Conservation (phyloP, 2,329 filamentous ascomycete species). For the Penicillium freii region DNA sequence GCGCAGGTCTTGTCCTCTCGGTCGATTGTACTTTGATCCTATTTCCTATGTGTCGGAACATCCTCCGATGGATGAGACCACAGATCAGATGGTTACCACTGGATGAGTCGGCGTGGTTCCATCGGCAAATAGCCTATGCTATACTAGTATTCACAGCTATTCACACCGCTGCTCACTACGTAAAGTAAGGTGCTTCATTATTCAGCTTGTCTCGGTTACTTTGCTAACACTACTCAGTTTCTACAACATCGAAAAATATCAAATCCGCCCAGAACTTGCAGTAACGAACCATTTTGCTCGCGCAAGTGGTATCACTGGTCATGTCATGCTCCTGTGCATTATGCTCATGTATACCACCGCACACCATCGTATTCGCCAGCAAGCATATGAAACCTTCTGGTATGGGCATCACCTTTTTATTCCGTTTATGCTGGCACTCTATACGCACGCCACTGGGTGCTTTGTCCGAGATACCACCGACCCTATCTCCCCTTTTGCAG, state of each 20-base stretch:
- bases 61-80: slow-evolving; percentile 79
- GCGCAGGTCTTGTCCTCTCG: slow-evolving; percentile 80
- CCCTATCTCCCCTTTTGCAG: slow-evolving; percentile 79
- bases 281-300: slow-evolving; percentile 89
- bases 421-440: slow-evolving; percentile 87
- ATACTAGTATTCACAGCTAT: slow-evolving; percentile 77
- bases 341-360: slow-evolving; percentile 96
- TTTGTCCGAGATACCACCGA: slow-evolving; percentile 82
- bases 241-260: slow-evolving; percentile 85
- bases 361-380: slow-evolving; percentile 88
- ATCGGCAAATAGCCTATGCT: slow-evolving; percentile 88
- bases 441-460: slow-evolving; percentile 93
- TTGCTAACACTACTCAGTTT: slow-evolving; percentile 60
- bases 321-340: slow-evolving; percentile 99
- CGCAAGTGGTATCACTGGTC: slow-evolving; percentile 87
- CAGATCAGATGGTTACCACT: slow-evolving; percentile 85
- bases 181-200: slow-evolving; percentile 67
- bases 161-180: slow-evolving; percentile 81
- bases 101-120: slow-evolving; percentile 97
- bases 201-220: neutral
- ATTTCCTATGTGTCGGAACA: slow-evolving; percentile 88
- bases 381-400: slow-evolving; percentile 98
- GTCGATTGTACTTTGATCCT: slow-evolving; percentile 85
- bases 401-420: slow-evolving; percentile 99
- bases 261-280: slow-evolving; percentile 76